These are phyloP conservation scores for Blastobotrys indianensis DNA, from an alignment of 1,139 yeast species.

Conservation along the genomic window DNA sequence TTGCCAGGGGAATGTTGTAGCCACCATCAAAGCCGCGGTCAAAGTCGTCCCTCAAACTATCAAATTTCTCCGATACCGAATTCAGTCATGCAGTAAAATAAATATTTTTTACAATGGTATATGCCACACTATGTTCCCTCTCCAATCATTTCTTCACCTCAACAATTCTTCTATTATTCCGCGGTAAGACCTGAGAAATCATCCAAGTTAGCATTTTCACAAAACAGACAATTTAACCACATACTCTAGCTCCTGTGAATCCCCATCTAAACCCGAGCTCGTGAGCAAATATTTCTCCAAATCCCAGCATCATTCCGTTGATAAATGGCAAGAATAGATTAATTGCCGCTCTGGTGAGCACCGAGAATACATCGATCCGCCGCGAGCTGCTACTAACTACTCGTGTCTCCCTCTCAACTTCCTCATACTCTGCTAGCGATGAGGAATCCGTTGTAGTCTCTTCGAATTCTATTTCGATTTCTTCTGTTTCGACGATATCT, in stretches of 20 bases:
- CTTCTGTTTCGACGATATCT: no score
- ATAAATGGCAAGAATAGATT: slow-evolving; percentile 80
- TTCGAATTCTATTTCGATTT: no score
- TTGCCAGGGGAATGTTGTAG: no score
- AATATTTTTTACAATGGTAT: background rate
- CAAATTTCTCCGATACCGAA: background rate
- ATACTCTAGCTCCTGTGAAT: slow-evolving; percentile 69
- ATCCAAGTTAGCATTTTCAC: background rate
- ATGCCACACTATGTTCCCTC: background rate
- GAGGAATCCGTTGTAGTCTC: no score
- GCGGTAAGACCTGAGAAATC: slow-evolving; percentile 3
- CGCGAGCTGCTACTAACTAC: no score
- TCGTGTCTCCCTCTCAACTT: no score
- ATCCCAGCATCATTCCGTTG: slow-evolving; percentile 93
- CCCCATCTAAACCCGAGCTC: slow-evolving; percentile 79
- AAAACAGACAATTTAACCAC: background rate
- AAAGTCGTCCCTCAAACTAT: background rate
- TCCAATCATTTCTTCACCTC: background rate
- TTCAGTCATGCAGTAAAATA: background rate
- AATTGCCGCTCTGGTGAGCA: slow-evolving; percentile 40
- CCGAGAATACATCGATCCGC: background rate
- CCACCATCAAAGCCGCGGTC: no score
- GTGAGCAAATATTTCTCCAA: slow-evolving; percentile 93
- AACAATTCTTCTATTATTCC: slow-evolving; percentile 2
- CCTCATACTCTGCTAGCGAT: no score